Conservation (phyloP, 441 rosid species). For the Lepidium campestre region DNA sequence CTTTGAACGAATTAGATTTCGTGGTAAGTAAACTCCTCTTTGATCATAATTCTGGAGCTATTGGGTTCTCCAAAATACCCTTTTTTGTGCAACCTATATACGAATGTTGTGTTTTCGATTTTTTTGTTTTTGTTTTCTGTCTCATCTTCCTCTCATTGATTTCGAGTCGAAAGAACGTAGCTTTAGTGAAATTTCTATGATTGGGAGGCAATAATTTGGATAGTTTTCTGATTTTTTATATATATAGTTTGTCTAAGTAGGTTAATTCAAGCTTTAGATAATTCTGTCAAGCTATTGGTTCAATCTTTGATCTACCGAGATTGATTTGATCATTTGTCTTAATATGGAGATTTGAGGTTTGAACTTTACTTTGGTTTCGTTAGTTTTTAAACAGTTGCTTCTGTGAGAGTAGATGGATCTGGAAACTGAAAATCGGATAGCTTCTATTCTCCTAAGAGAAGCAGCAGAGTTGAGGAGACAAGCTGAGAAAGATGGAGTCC, state of each 20-base stretch:
- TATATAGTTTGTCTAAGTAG: background rate
- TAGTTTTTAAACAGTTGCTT: background rate
- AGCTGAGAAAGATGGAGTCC: constrained; percentile 73
- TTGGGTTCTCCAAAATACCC: background rate
- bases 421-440: constrained; percentile 84
- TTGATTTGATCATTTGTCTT: constrained; percentile 1
- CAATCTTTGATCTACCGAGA: background rate
- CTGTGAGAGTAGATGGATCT: constrained; percentile 57
- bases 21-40: background rate
- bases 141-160: background rate
- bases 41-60: background rate
- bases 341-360: background rate
- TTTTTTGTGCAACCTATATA: background rate
- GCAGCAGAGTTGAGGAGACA: constrained; percentile 73
- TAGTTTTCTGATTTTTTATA: background rate
- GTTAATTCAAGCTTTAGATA: background rate
- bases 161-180: background rate
- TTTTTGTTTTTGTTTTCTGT: background rate
- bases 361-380: background rate
- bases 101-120: background rate
- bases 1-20: background rate
- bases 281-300: background rate
- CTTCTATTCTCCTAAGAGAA: constrained; percentile 79
- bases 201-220: background rate
- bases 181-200: background rate